Conservation (phyloP, 352 stramenopile species). For the Plasmopara halstedii region DNA sequence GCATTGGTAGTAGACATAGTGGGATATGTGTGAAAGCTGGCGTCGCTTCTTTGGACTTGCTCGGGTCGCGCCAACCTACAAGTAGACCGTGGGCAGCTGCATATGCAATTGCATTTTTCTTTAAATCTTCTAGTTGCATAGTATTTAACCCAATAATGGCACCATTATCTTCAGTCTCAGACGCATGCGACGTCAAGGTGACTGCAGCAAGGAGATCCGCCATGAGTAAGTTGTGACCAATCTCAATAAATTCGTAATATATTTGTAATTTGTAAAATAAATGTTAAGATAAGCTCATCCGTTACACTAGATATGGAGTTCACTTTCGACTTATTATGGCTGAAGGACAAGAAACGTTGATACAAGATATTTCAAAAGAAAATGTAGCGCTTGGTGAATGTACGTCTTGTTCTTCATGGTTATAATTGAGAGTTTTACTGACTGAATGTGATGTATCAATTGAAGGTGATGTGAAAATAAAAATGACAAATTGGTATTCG, state of each 20-base stretch:
- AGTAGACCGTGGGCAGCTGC: conserved; percentile 67
- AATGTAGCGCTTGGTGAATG: conserved; percentile 1
- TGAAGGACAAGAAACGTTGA: background rate
- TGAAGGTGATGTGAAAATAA: conserved; percentile 12
- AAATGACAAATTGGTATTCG: conserved; percentile 17
- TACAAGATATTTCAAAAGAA: background rate
- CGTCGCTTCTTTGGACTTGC: conserved; percentile 13
- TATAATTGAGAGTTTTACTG: background rate
- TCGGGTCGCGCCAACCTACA: conserved; percentile 46
- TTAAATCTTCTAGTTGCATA: conserved; percentile 38
- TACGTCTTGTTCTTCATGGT: conserved; percentile 12
- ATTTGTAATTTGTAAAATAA: no score
- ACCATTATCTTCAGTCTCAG: conserved; percentile 17
- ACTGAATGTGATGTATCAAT: conserved; percentile 1
- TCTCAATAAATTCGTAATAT: no score
- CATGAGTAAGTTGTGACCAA: conserved; percentile 6
- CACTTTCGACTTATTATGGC: background rate
- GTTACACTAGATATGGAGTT: background rate
- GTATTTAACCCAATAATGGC: conserved; percentile 32
- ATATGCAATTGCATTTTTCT: conserved; percentile 68
- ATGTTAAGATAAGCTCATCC: background rate
- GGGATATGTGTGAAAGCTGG: conserved; percentile 70
- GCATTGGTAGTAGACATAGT: conserved; percentile 60
- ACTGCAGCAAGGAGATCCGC: conserved; percentile 43
- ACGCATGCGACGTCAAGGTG: conserved; percentile 12